Conservation (phyloP, 2,329 filamentous ascomycete species). For the Colletotrichum acutatum region DNA sequence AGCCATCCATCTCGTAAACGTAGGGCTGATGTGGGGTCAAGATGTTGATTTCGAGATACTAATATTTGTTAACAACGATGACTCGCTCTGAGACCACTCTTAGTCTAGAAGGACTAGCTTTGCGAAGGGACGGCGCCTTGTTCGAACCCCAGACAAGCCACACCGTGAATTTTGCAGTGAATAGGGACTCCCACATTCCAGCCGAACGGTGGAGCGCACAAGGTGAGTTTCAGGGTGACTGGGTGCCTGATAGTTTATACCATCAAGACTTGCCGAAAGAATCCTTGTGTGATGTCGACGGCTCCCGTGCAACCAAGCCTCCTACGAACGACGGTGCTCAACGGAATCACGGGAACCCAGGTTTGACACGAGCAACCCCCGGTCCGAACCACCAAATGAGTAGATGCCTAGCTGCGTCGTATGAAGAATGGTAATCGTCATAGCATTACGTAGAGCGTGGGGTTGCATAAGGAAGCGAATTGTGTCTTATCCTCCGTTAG, state of each 20-base stretch:
- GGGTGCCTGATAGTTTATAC: slow-evolving; percentile 10
- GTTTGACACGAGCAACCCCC: too few species aligned
- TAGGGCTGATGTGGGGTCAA: neutral
- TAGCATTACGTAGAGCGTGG: slow-evolving; percentile 11
- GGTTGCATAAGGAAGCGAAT: neutral
- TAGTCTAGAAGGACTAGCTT: neutral
- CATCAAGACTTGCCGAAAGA: slow-evolving; percentile 2
- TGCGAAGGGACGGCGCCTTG: neutral
- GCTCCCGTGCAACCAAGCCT: neutral
- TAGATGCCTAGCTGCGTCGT: neutral
- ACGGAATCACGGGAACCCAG: neutral
- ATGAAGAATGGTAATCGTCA: neutral
- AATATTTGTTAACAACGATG: neutral
- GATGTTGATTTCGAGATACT: neutral
- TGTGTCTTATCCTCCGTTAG: neutral
- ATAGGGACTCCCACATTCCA: slow-evolving; percentile 9
- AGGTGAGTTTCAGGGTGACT: slow-evolving; percentile 18
- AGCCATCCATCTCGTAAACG: neutral
- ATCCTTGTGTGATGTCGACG: slow-evolving; percentile 5
- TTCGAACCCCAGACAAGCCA: neutral
- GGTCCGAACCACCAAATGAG: neutral
- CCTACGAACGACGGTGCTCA: neutral
- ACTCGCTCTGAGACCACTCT: neutral
- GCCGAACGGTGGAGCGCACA: slow-evolving; percentile 1
- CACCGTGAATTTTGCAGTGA: neutral